Evolutionary conservation across 371 early-diverging fungal species (phyloP).

Genomic region (Syncephalastrum monosporum): DNA sequence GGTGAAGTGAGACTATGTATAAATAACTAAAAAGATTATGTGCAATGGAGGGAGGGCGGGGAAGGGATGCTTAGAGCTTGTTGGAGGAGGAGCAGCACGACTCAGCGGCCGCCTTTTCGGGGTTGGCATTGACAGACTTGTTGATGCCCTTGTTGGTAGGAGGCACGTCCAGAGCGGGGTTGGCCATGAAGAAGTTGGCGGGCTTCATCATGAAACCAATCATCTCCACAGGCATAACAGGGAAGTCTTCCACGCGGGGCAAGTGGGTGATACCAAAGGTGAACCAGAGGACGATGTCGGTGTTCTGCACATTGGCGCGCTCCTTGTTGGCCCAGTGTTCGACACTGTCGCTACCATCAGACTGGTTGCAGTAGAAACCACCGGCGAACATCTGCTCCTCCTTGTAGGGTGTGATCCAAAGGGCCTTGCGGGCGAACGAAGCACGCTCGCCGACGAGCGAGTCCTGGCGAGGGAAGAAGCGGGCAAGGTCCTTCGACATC

Average conservation of each 20-base stretch:
- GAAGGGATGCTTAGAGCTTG: slow-evolving; percentile 25
- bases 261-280: slow-evolving; percentile 55
- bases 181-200: slow-evolving; percentile 48
- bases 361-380: slow-evolving; percentile 55
- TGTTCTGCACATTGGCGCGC: slow-evolving; percentile 28
- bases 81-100: slow-evolving; percentile 29
- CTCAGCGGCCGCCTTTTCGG: slow-evolving; percentile 15
- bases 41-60: too few species aligned
- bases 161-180: slow-evolving; percentile 52
- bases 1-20: too few species aligned
- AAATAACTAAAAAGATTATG: too few species aligned
- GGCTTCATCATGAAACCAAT: slow-evolving; percentile 52
- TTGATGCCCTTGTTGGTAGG: slow-evolving; percentile 44
- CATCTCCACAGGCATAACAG: slow-evolving; percentile 53
- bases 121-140: slow-evolving; percentile 35
- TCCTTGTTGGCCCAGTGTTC: slow-evolving; percentile 37
- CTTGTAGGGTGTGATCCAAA: slow-evolving; percentile 56
- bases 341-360: slow-evolving; percentile 34
- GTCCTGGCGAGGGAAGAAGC: slow-evolving; percentile 41
- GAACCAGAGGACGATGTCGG: slow-evolving; percentile 52
- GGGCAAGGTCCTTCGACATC: slow-evolving; percentile 29
- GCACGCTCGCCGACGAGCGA: slow-evolving; percentile 51
- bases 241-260: slow-evolving; percentile 55
- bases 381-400: slow-evolving; percentile 53
- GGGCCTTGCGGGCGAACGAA: slow-evolving; percentile 47